phyloP scores from a whole-genome alignment of 176 grass and related monocot genomes.

The Phyllostachys edulis region DNA sequence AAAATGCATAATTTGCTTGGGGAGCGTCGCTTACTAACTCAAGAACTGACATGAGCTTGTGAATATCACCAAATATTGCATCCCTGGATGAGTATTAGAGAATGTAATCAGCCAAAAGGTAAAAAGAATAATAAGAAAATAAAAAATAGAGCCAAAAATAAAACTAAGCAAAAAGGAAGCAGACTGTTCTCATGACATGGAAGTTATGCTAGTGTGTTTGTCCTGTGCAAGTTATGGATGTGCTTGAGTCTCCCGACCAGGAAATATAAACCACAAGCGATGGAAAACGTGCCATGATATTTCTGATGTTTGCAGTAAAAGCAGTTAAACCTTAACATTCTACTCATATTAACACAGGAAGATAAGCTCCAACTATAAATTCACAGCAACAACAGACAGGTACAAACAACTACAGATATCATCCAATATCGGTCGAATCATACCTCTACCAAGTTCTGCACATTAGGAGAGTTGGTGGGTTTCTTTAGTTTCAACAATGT shows the following conservation, averaged over 20 bases:
- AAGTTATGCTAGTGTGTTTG: constrained; percentile 21
- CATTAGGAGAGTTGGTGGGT: not conserved
- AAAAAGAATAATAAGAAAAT: not conserved
- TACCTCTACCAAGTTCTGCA: not conserved
- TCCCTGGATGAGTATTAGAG: constrained; percentile 58
- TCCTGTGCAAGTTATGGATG: not conserved
- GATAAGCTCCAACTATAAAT: not conserved
- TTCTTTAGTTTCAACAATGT: constrained; percentile 16
- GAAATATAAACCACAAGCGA: not conserved
- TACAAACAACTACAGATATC: not conserved
- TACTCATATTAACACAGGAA: constrained; percentile 7
- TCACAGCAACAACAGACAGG: constrained; percentile 11
- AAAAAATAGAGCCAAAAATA: not conserved
- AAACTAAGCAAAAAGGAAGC: not conserved
- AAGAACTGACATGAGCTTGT: constrained; percentile 70
- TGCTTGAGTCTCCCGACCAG: not conserved
- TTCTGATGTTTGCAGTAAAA: constrained; percentile 16
- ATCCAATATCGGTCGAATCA: not conserved
- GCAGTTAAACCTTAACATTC: not conserved
- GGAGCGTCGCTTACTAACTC: constrained; percentile 58
- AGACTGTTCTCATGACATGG: constrained; percentile 12
- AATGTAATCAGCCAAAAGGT: constrained; percentile 33
- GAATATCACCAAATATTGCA: constrained; percentile 57
- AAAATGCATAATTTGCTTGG: constrained; percentile 26
- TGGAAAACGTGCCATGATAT: not conserved